Evolutionary conservation across 73 alveolate genomes (phyloP).

Genomic region (Symbiodinium pilosum): DNA sequence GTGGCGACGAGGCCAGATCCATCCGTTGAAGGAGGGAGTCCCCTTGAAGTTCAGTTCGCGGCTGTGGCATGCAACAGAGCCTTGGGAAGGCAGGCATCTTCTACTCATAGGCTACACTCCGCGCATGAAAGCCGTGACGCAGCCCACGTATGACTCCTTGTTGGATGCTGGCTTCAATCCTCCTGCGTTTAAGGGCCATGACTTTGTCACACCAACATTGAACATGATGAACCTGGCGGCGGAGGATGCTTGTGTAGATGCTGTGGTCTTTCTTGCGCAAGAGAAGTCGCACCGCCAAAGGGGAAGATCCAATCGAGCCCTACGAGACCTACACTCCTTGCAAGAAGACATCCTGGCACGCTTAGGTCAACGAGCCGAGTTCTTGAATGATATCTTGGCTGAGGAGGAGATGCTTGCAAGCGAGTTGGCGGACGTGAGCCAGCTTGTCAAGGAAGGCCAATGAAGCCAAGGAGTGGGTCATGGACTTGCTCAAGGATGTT

Average conservation of each 20-base stretch:
- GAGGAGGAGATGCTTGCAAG: not conserved
- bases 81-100: not conserved
- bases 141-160: not conserved
- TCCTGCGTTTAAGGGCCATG: not conserved
- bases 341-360: not conserved
- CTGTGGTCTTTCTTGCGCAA: not conserved
- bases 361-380: not conserved
- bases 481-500: not conserved
- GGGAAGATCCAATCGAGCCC: too few relatives aligned
- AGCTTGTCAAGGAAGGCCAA: not conserved
- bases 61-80: not conserved
- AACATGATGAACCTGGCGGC: not conserved
- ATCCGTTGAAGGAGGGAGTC: not conserved
- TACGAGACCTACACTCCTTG: not conserved
- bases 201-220: not conserved
- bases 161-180: not conserved
- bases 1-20: not conserved
- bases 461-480: not conserved
- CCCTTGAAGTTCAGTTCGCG: not conserved
- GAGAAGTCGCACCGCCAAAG: not conserved
- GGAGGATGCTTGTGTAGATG: not conserved
- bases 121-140: not conserved
- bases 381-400: not conserved
- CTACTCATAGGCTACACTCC: not conserved
- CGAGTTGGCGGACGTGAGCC: not conserved